A percentile compares a stretch with the other conserved stretches of the same genome.
Conservation (phyloP, 495 filamentous ascomycete species). For the Penicillium riverlandense region DNA sequence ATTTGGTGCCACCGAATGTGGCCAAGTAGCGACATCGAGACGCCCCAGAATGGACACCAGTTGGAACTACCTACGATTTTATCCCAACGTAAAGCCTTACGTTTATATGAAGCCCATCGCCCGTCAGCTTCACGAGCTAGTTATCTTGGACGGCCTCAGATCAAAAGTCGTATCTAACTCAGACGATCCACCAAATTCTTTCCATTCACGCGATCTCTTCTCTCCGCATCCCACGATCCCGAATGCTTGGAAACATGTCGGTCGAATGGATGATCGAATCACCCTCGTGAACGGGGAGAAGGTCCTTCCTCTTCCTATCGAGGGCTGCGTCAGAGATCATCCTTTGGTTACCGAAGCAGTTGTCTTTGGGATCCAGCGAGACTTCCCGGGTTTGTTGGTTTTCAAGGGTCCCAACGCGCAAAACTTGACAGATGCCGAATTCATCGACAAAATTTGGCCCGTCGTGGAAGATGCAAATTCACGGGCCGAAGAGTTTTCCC, state of each 20-base stretch:
- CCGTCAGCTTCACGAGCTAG: slow-evolving; percentile 41
- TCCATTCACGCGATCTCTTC: slow-evolving; percentile 56
- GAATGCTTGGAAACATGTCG: slow-evolving; percentile 57
- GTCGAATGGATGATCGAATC: slow-evolving; percentile 55
- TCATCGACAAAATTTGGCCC: slow-evolving; percentile 41
- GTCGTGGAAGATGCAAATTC: slow-evolving; percentile 42
- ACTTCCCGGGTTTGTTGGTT: slow-evolving; percentile 47
- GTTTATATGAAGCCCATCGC: slow-evolving; percentile 45
- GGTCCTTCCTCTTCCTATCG: slow-evolving; percentile 55
- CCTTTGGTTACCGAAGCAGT: slow-evolving; percentile 48
- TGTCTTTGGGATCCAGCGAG: slow-evolving; percentile 47
- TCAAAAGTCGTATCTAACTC: slow-evolving; percentile 47
- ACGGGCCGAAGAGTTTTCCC: slow-evolving; percentile 45
- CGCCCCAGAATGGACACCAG: slow-evolving; percentile 38
- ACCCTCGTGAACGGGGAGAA: slow-evolving; percentile 65
- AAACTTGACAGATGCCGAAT: slow-evolving; percentile 28
- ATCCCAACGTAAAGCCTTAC: slow-evolving; percentile 36
- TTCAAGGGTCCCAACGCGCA: slow-evolving; percentile 23
- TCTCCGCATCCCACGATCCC: slow-evolving; percentile 49
- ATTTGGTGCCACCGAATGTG: slow-evolving; percentile 44
- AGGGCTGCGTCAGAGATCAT: slow-evolving; percentile 47
- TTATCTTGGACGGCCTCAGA: slow-evolving; percentile 44
- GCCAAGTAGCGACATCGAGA: slow-evolving; percentile 45
- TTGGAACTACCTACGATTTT: slow-evolving; percentile 57
- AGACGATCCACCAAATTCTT: slow-evolving; percentile 42